These are phyloP conservation scores for Fusarium annulatum DNA, from an alignment of 2,329 filamentous ascomycete genomes.

Conservation along the genomic window DNA sequence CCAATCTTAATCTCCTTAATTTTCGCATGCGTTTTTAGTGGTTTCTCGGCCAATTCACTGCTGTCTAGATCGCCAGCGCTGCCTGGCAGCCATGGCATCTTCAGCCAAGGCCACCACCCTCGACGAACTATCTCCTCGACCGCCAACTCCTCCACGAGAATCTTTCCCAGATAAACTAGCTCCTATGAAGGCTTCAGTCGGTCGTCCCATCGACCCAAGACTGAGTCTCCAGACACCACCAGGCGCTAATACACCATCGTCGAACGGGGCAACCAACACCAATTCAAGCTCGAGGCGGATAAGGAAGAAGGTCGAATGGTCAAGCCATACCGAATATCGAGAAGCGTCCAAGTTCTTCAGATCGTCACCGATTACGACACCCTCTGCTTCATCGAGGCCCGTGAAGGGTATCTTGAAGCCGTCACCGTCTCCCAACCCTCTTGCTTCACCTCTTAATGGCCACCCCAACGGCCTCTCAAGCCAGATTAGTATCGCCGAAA, in stretches of 20 bases:
- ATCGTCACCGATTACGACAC: slow-evolving; percentile 55
- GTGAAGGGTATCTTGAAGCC: slow-evolving; percentile 83
- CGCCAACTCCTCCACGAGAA: slow-evolving; percentile 75
- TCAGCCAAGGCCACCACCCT: slow-evolving; percentile 56
- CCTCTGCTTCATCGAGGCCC: slow-evolving; percentile 58
- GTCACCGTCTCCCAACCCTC: slow-evolving; percentile 60
- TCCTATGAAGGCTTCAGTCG: slow-evolving; percentile 50
- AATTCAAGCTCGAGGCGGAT: slow-evolving; percentile 57
- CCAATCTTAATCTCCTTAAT: slow-evolving; percentile 4
- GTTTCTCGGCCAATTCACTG: slow-evolving; percentile 45
- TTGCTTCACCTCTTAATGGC: slow-evolving; percentile 55
- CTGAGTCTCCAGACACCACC: slow-evolving; percentile 63
- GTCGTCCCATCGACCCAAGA: slow-evolving; percentile 53
- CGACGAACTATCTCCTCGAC: slow-evolving; percentile 66
- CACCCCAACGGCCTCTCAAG: slow-evolving; percentile 54
- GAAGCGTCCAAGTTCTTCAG: slow-evolving; percentile 52
- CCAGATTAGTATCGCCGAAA: slow-evolving; percentile 73
- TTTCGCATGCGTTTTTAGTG: slow-evolving; percentile 39
- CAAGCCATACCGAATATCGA: slow-evolving; percentile 61
- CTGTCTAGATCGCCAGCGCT: slow-evolving; percentile 55
- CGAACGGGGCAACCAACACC: slow-evolving; percentile 54
- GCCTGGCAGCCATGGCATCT: slow-evolving; percentile 57
- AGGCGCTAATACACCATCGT: slow-evolving; percentile 57
- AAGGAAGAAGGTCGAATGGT: slow-evolving; percentile 69
- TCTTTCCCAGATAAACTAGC: slow-evolving; percentile 54